Base-by-base conservation (phyloP, 225 moss, liverwort and hornwort genomes). In the Sphagnum tenellum region DNA sequence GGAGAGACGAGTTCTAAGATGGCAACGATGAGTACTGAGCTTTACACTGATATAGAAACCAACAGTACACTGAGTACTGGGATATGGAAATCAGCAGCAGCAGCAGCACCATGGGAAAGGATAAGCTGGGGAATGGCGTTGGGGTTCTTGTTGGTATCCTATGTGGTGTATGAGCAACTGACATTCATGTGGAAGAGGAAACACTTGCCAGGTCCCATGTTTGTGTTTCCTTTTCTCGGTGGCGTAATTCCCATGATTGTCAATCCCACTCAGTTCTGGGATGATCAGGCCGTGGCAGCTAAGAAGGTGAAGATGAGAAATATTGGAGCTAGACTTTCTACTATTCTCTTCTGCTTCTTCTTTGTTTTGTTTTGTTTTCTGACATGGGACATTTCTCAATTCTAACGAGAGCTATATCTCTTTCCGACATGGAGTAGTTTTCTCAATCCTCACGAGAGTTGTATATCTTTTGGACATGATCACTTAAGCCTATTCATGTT, bases 231-330 rank as follows among this genome's bases (percentile, higher is more conserved):
- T 3, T 77, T 93, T 63, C 45, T 98, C 3, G 98, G 98, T 45
- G 83, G 74, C 74, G 98, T 78, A 13, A 46, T 98, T 48, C 68
- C 67, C 2, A 87, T 98, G 93, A 77, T 98, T 45, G 60, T 74
- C 9, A 71, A 90, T 8, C 93, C 98, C 3, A 74, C 77, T 0
- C 72, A 77, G 46, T 98, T 98, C 73, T 98, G 98, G 98, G 67
- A 76, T 8, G 75, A 84, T 7, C 93, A 98, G 75, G 93, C 93
- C 0, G 11, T 45, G 44, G 59, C 61, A 5, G 89, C 98, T 0
- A 75, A 66, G 44, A 93, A 93, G 83, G 78, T 78, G 46, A 75
- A 11, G 56, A 56, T 13, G 4, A 56, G 4, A 4, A 4, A 56
- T 56, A 56, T 56, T 4, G 13, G 56, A 13, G 13, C 56, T 56